These are phyloP conservation scores for Ochetophila trinervis DNA, from an alignment of 306 rosid species.

Conservation along the genomic window DNA sequence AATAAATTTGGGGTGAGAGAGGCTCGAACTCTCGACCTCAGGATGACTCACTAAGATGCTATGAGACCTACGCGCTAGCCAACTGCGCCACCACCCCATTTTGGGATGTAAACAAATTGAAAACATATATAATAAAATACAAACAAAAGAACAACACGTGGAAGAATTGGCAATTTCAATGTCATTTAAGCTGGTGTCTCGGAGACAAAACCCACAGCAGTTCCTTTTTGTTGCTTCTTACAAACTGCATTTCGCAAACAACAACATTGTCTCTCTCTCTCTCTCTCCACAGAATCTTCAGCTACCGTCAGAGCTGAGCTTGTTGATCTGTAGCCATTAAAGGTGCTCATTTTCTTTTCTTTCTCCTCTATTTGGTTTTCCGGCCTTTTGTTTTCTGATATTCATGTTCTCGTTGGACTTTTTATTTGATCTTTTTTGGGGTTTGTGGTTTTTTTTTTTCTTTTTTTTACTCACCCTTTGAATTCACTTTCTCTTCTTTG, in stretches of 20 bases:
- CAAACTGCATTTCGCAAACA: background rate
- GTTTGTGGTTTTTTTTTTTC: background rate
- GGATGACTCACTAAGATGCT: slow-evolving; percentile 24
- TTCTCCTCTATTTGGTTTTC: background rate
- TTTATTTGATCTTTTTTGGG: too few species aligned
- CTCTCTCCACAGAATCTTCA: background rate
- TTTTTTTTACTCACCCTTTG: too few species aligned
- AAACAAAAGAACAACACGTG: too few species aligned
- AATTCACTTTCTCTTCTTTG: background rate
- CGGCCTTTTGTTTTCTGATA: background rate
- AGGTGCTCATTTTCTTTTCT: slow-evolving; percentile 3
- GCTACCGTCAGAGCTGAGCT: background rate
- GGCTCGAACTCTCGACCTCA: slow-evolving; percentile 51
- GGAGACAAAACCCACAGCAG: background rate
- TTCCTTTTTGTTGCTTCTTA: background rate
- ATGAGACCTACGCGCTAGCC: slow-evolving; percentile 37
- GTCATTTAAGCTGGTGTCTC: background rate
- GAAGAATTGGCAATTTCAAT: too few species aligned
- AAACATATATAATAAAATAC: background rate
- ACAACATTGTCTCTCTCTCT: slow-evolving; percentile 7
- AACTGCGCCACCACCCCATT: slow-evolving; percentile 39
- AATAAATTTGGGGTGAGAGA: slow-evolving; percentile 62
- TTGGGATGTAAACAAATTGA: background rate
- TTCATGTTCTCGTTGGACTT: too few species aligned
- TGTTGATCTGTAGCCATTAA: background rate